These are phyloP conservation scores for Mallotus nudiflorus DNA, from an alignment of 345 rosid genomes.

Conservation along the genomic window DNA sequence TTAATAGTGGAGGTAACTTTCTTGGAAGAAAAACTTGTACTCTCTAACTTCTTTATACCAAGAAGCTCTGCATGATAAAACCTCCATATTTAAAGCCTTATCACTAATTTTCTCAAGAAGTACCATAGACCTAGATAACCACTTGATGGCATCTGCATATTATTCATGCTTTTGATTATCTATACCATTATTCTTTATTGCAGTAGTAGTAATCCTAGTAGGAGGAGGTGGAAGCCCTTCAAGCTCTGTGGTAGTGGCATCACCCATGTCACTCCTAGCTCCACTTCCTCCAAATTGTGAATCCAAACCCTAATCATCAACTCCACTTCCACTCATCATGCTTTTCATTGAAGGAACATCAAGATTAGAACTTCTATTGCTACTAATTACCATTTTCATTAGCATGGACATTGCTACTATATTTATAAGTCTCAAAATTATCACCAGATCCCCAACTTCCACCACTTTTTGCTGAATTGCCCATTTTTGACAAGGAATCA, in stretches of 20 bases:
- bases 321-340: slow-evolving; percentile 44
- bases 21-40: no score
- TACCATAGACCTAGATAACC: slow-evolving; percentile 95
- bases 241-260: slow-evolving; percentile 82
- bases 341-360: slow-evolving; percentile 65
- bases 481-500: slow-evolving; percentile 71
- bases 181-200: slow-evolving; percentile 81
- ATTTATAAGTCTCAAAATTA: slow-evolving; percentile 34
- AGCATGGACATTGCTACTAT: slow-evolving; percentile 27
- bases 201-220: slow-evolving; percentile 65
- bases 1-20: no score
- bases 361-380: slow-evolving; percentile 44
- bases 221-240: slow-evolving; percentile 99
- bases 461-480: slow-evolving; percentile 39
- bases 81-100: slow-evolving; percentile 50
- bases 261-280: slow-evolving; percentile 48
- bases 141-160: slow-evolving; percentile 94
- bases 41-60: slow-evolving; percentile 99
- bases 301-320: slow-evolving; percentile 83
- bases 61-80: slow-evolving; percentile 83
- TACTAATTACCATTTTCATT: slow-evolving; percentile 6
- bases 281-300: slow-evolving; percentile 68
- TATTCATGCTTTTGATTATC: slow-evolving; percentile 90
- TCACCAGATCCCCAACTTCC: slow-evolving; percentile 48
- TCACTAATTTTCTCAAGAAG: slow-evolving; percentile 78